Base-by-base conservation (phyloP, 2,329 filamentous ascomycete species). In the Cladobotryum mycophilum region DNA sequence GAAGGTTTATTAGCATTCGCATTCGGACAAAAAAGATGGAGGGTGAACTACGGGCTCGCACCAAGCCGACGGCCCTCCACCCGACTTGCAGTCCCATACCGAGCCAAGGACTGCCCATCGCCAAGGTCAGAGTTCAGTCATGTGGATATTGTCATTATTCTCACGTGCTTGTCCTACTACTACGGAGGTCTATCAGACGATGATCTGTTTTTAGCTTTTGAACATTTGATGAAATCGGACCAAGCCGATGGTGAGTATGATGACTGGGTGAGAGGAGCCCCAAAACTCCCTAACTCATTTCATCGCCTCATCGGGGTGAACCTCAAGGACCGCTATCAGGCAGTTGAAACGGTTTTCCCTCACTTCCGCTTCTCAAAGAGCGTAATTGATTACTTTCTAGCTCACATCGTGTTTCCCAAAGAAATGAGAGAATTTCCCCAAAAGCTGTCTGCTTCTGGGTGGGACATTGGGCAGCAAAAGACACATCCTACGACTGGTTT, bases 371-470 rank as follows among this genome's bases (percentile, higher is more conserved):
- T 70, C 51, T 72, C 76, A 0, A 84, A 82, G 53, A 65, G 61
- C 0, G 71, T 70, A 0, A 73, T 89, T 2, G 79, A 90, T 54
- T 89, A 82, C 55, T 90, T 78, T 58, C 62, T 91, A 0, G 63
- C 66, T 0, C 62, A 71, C 5, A 60, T 83, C 0, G 76, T 85
- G 0, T 88, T 88, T 54, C 73, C 82, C 0, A 80, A 74, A 33
- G 76, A 84, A 18, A 75, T 80, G 53, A 81, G 76, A 18, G 79
- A 86, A 52, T 89, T 86, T 44, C 76, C 78, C 0, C 49, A 72
- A 8, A 88, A 87, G 53, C 64, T 89, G 0, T 81, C 79, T 0
- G 74, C 81, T 0, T 88, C 84, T 0, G 84, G 82, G 0, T 89
- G 84, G 85, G 83, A 89, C 53, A 67, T 88, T 15, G 80, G 69